Percentiles rank a stretch among this genome's conserved stretches.
These are phyloP conservation scores for Calocybe gangraenosa DNA, from an alignment of 768 basidiomycete species.

Conservation along the genomic window DNA sequence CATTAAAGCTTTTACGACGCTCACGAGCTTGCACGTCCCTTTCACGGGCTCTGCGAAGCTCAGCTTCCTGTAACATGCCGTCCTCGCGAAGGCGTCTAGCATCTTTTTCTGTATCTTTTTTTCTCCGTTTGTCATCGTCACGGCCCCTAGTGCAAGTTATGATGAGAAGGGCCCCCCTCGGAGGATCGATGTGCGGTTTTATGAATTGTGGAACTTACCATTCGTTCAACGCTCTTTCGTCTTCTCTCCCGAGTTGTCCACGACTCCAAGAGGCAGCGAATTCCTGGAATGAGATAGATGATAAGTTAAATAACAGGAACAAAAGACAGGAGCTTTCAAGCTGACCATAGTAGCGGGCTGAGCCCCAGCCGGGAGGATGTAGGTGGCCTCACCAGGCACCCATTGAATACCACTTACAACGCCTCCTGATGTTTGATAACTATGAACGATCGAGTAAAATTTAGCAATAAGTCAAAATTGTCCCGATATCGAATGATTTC, in stretches of 20 bases:
- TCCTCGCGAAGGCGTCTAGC: constrained; percentile 46
- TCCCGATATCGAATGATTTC: neutral
- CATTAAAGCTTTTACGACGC: constrained; percentile 53
- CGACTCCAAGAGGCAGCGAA: constrained; percentile 56
- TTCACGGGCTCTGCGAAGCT: constrained; percentile 55
- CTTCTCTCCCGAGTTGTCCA: constrained; percentile 32
- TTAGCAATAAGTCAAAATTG: constrained; percentile 5
- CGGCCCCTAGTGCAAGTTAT: constrained; percentile 34
- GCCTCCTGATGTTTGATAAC: constrained; percentile 70
- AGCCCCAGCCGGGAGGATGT: constrained; percentile 55
- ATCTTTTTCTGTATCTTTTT: constrained; percentile 40
- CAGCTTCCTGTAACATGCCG: constrained; percentile 49
- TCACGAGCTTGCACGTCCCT: constrained; percentile 47
- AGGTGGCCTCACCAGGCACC: constrained; percentile 68
- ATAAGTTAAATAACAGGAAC: constrained; percentile 7
- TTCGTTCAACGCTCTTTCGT: constrained; percentile 38
- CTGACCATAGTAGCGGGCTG: constrained; percentile 54
- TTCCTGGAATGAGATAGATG: constrained; percentile 41
- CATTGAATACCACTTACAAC: constrained; percentile 63
- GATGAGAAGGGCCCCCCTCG: constrained; percentile 6
- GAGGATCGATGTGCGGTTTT: constrained; percentile 1
- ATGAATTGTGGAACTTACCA: constrained; percentile 32
- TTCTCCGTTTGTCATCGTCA: constrained; percentile 39
- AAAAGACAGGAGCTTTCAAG: constrained; percentile 6
- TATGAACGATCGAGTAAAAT: constrained; percentile 28